These are phyloP conservation scores for Termitomyces sp. DNA, from an alignment of 768 basidiomycete species.

Conservation along the genomic window DNA sequence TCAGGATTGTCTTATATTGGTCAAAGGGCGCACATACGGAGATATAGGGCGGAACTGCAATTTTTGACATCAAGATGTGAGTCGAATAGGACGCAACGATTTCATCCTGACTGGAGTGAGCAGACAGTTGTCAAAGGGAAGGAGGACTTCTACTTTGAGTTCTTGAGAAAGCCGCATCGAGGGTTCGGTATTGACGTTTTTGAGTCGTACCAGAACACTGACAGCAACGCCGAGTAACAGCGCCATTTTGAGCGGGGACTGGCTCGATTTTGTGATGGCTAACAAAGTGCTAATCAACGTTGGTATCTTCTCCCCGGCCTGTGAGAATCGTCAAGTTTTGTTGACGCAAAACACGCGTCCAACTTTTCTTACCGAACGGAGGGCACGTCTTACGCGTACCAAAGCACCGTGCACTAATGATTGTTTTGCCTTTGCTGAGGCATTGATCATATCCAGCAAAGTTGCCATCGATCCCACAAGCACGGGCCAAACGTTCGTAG, in stretches of 20 bases:
- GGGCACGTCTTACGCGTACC: slow-evolving; percentile 56
- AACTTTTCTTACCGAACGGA: slow-evolving; percentile 51
- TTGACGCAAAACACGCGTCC: not conserved
- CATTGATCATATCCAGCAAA: slow-evolving; percentile 57
- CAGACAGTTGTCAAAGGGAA: not conserved
- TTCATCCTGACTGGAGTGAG: slow-evolving; percentile 34
- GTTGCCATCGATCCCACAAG: slow-evolving; percentile 55
- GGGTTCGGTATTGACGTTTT: slow-evolving; percentile 41
- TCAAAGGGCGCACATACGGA: slow-evolving; percentile 35
- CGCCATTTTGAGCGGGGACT: slow-evolving; percentile 31
- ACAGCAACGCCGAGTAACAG: slow-evolving; percentile 65
- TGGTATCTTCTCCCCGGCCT: slow-evolving; percentile 41
- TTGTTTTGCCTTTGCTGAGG: slow-evolving; percentile 46
- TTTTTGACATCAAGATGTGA: slow-evolving; percentile 65
- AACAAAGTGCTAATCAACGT: slow-evolving; percentile 51
- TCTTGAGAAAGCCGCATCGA: slow-evolving; percentile 38
- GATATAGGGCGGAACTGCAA: slow-evolving; percentile 51
- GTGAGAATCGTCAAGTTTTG: not conserved
- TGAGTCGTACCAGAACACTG: slow-evolving; percentile 67
- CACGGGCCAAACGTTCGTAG: slow-evolving; percentile 43
- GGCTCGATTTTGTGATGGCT: slow-evolving; percentile 41
- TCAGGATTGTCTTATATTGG: not conserved
- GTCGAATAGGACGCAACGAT: slow-evolving; percentile 57
- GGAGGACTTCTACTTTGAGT: slow-evolving; percentile 35
- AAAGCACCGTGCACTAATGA: slow-evolving; percentile 58